These are phyloP conservation scores for Erodium chrysanthum DNA, from an alignment of 441 rosid species.

Conservation along the genomic window DNA sequence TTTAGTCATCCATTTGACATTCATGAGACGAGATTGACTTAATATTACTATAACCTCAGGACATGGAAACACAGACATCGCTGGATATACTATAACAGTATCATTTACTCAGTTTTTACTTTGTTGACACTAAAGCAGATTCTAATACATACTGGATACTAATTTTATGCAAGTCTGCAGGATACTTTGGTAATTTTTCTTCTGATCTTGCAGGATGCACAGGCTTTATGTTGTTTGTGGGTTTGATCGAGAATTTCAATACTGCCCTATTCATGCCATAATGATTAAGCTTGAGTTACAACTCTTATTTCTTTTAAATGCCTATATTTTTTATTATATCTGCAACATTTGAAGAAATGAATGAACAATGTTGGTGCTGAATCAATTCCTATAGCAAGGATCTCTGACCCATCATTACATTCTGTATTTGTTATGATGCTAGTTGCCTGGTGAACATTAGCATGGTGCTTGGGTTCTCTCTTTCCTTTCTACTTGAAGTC, in stretches of 20 bases:
- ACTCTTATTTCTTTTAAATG: not conserved
- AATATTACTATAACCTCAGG: not conserved
- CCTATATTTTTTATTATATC: not conserved
- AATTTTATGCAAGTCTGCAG: not conserved
- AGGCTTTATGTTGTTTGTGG: slow-evolving; percentile 6
- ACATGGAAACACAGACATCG: not conserved
- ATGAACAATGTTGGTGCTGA: not conserved
- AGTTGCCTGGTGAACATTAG: not conserved
- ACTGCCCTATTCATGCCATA: slow-evolving; percentile 1
- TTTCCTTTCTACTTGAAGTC: not conserved
- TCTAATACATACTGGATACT: not conserved
- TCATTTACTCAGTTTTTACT: not conserved
- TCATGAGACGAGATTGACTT: not conserved
- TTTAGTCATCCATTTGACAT: slow-evolving; percentile 2
- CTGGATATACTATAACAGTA: not conserved
- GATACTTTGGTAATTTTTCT: slow-evolving; percentile 1
- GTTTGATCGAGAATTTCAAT: not conserved
- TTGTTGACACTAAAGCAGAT: not conserved
- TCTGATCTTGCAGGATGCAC: not conserved
- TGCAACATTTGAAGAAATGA: slow-evolving; percentile 2
- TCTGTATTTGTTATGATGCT: not conserved
- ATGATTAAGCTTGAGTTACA: not conserved
- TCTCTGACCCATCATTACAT: not conserved
- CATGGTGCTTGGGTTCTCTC: not conserved
- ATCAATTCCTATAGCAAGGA: slow-evolving; percentile 2